phyloP scores from a whole-genome alignment of 345 rosid genomes.

The Salix suchowensis region DNA sequence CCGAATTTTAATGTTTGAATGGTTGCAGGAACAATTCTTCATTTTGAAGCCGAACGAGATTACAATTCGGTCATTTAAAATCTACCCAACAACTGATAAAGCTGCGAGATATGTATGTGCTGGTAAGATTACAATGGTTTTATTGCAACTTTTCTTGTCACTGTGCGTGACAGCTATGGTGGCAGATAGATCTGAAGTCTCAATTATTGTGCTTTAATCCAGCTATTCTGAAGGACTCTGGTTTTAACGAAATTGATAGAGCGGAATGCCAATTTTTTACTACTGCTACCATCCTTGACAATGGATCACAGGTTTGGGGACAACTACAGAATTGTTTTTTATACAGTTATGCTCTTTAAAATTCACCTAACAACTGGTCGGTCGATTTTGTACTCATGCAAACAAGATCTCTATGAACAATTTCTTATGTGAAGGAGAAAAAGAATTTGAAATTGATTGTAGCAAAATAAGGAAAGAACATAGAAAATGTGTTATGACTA shows the following conservation, averaged over 20 bases:
- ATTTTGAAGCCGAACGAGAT: slow-evolving; percentile 69
- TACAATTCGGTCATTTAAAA: slow-evolving; percentile 59
- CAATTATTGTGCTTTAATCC: slow-evolving; percentile 25
- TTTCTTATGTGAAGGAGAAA: background rate
- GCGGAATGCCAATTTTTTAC: slow-evolving; percentile 91
- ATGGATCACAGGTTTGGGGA: slow-evolving; percentile 71
- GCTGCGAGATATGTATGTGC: slow-evolving; percentile 73
- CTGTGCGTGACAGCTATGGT: slow-evolving; percentile 1
- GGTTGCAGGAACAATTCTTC: slow-evolving; percentile 79
- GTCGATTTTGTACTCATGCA: background rate
- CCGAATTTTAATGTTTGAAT: background rate
- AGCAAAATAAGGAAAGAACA: background rate
- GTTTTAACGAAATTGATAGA: slow-evolving; percentile 77
- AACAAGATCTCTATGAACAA: no score
- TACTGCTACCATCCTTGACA: slow-evolving; percentile 68
- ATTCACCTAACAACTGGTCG: background rate
- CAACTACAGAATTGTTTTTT: slow-evolving; percentile 1
- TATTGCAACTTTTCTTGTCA: background rate
- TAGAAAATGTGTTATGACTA: background rate
- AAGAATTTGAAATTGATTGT: background rate
- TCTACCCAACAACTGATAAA: slow-evolving; percentile 76
- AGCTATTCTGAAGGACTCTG: slow-evolving; percentile 86
- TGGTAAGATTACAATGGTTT: slow-evolving; percentile 35
- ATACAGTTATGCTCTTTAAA: background rate
- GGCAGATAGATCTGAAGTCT: slow-evolving; percentile 1